These are phyloP conservation scores for Arctium minus DNA, from an alignment of 129 eudicot genomes.

Conservation along the genomic window DNA sequence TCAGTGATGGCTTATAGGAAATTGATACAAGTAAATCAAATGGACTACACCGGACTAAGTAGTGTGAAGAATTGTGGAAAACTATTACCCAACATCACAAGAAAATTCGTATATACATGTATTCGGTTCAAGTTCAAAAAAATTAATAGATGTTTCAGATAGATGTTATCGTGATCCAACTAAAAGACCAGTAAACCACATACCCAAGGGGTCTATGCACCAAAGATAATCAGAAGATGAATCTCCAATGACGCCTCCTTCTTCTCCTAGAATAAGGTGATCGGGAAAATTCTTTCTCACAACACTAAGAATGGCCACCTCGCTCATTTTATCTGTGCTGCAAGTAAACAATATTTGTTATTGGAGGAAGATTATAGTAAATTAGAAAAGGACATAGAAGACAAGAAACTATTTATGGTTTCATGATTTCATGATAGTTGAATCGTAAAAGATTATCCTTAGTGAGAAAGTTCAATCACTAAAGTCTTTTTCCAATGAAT, in stretches of 20 bases:
- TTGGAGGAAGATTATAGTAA: neutral
- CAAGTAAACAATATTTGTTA: conserved; percentile 25
- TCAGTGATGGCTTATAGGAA: neutral
- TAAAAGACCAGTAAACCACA: conserved; percentile 17
- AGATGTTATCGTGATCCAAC: neutral
- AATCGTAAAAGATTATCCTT: neutral
- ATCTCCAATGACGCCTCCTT: conserved; percentile 96
- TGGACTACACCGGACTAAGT: neutral
- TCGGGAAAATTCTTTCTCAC: conserved; percentile 73
- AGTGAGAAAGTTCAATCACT: neutral
- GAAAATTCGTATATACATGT: neutral
- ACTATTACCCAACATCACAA: neutral
- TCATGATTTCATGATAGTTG: neutral
- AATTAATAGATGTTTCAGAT: conserved; percentile 1
- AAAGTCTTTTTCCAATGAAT: neutral
- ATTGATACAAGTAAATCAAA: neutral
- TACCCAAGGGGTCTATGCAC: conserved; percentile 99
- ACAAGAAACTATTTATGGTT: neutral
- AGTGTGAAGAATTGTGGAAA: neutral
- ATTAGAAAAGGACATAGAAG: neutral
- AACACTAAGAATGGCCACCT: conserved; percentile 72
- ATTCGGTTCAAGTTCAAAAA: neutral
- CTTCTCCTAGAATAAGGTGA: conserved; percentile 98
- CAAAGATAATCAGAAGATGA: conserved; percentile 96
- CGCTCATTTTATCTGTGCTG: conserved; percentile 99